Base-by-base conservation (phyloP, 2,329 filamentous ascomycete species). In the Aureobasidium sp. region DNA sequence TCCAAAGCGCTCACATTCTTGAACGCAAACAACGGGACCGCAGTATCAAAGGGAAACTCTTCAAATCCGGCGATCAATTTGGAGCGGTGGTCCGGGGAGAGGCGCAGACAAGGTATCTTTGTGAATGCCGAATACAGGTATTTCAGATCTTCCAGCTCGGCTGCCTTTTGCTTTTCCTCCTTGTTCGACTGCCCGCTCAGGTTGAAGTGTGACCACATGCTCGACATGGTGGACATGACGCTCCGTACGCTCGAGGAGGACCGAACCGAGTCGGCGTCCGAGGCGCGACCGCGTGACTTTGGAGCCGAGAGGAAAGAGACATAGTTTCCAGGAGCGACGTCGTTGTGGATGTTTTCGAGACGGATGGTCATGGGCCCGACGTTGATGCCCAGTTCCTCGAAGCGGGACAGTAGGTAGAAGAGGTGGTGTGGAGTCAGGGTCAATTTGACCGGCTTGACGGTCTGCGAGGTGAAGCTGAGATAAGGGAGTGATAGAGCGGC, bases 111-210 rank as follows among this genome's bases (percentile, higher is more conserved):
- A 0, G 94, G 94, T 45, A 99, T 95, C 77, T 97, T 99, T 69
- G 94, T 99, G 71, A 97, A 99, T 61, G 94, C 90, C 43, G 94
- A 97, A 77, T 96, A 99, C 35, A 99, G 80, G 73, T 99, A 97
- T 73, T 93, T 96, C 67, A 96, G 78, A 72, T 99, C 94, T 61
- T 88, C 84, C 70, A 94, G 86, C 60, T 94, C 76, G 46, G 90
- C 88, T 61, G 87, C 87, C 74, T 95, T 95, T 72, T 94, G 90
- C 71, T 90, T 91, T 74, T 96, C 94, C 37, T 86, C 89, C 71
- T 92, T 89, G 65, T 90, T 87, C 53, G 84, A 84, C 68, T 90
- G 90, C 74, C 87, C 88, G 46, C 89, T 86, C 62, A 96, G 83
- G 25, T 92, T 89, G 65, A 97, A 86, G 68, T 87, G 91, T 23